These are phyloP conservation scores for Plectranthus barbatus DNA, from an alignment of 257 asterid species.

Conservation along the genomic window DNA sequence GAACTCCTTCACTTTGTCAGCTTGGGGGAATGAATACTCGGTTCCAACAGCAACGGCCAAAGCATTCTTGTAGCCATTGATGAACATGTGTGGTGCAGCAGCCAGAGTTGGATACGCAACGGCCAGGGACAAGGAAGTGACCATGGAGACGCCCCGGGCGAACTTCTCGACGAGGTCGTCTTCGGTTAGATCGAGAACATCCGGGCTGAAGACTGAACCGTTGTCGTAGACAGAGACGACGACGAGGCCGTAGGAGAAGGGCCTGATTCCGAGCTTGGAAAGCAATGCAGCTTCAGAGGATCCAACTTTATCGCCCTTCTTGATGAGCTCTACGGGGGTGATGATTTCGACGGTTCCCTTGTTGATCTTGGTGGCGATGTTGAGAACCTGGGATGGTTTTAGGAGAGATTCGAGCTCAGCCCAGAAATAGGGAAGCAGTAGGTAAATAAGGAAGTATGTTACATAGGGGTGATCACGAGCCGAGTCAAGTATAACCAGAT, in stretches of 20 bases:
- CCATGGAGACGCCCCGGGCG: conserved; percentile 70
- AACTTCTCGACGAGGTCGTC: conserved; percentile 78
- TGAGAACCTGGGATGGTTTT: conserved; percentile 45
- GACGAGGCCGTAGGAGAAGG: conserved; percentile 85
- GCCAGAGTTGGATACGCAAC: conserved; percentile 79
- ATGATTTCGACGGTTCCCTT: conserved; percentile 97
- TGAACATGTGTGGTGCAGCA: conserved; percentile 88
- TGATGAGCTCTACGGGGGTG: conserved; percentile 93
- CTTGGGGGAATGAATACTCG: conserved; percentile 78
- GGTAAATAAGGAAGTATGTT: background rate
- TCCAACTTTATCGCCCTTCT: conserved; percentile 95
- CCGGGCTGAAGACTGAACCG: conserved; percentile 88
- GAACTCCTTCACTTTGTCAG: conserved; percentile 85
- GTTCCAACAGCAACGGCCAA: conserved; percentile 68
- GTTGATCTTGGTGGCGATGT: conserved; percentile 96
- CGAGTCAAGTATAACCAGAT: too few relatives aligned
- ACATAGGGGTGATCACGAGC: too few relatives aligned
- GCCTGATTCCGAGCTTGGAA: conserved; percentile 87
- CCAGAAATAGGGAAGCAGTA: background rate
- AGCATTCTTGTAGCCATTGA: conserved; percentile 72
- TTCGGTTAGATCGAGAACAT: conserved; percentile 74
- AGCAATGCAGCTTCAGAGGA: conserved; percentile 95
- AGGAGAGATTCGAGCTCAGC: background rate
- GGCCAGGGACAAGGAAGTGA: conserved; percentile 62
- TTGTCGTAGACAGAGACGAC: conserved; percentile 64